Evolutionary conservation across 192 early-diverging fungal species (phyloP).

Genomic region (Tieghemiomyces parasiticus): DNA sequence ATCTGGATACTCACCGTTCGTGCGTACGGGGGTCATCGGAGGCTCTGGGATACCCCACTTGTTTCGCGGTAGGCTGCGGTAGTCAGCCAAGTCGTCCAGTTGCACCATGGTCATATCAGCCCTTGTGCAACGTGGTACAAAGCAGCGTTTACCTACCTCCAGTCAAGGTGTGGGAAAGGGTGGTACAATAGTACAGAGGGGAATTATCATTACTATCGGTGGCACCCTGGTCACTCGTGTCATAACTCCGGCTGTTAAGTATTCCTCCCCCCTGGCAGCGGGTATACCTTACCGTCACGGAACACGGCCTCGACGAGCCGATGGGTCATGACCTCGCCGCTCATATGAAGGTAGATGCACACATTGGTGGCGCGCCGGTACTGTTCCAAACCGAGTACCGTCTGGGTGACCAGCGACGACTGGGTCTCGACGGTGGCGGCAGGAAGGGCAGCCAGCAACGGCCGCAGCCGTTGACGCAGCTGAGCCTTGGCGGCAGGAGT

Average conservation of each 20-base stretch:
- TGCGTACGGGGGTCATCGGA: conserved; percentile 8
- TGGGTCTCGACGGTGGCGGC: background rate
- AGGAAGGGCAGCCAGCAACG: background rate
- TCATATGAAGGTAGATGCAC: conserved; percentile 1
- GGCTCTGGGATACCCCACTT: conserved; percentile 24
- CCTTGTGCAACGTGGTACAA: conserved; percentile 1
- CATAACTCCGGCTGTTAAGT: no score
- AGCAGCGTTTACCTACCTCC: conserved; percentile 2
- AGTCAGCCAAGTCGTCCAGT: conserved; percentile 16
- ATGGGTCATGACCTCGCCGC: background rate
- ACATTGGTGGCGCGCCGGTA: background rate
- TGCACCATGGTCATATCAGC: conserved; percentile 19
- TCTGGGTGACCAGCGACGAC: background rate
- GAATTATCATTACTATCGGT: no score
- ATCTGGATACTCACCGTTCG: conserved; percentile 15
- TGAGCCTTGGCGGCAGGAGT: background rate
- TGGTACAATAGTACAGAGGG: no score
- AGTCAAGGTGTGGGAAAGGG: no score
- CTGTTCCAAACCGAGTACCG: background rate
- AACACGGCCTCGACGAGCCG: background rate
- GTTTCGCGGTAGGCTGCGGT: conserved; percentile 17
- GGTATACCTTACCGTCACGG: background rate
- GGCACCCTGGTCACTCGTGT: no score
- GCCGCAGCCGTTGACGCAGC: background rate
- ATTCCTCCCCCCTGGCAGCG: no score